Conservation (phyloP, 805 yeast genomes). For the Nadsonia fulvescens region DNA sequence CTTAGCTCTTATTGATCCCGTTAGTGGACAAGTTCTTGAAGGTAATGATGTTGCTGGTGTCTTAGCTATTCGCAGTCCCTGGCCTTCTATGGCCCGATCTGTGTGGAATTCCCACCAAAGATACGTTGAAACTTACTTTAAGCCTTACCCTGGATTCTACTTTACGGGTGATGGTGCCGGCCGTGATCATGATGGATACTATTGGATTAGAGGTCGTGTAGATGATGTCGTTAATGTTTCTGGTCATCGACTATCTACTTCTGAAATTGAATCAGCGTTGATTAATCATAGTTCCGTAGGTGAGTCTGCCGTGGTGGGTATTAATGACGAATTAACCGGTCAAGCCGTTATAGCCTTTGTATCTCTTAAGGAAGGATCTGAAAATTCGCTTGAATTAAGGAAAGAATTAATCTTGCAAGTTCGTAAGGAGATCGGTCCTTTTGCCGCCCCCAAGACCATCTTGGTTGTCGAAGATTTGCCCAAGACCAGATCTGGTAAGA, state of each 20-base stretch:
- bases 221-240: conserved; percentile 97
- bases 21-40: conserved; percentile 62
- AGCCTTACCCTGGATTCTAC: conserved; percentile 83
- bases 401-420: conserved; percentile 70
- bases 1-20: conserved; percentile 85
- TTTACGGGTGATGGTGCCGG: conserved; percentile 99
- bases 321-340: conserved; percentile 88
- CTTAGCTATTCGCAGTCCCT: conserved; percentile 68
- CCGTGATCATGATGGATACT: conserved; percentile 88
- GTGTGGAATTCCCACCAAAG: conserved; percentile 79
- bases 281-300: conserved; percentile 64
- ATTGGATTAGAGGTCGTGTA: conserved; percentile 96
- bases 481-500: conserved; percentile 96
- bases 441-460: conserved; percentile 88
- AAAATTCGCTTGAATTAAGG: conserved; percentile 25
- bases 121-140: conserved; percentile 78
- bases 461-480: conserved; percentile 81
- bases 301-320: conserved; percentile 94
- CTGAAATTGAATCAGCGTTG: conserved; percentile 90
- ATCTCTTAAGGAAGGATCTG: conserved; percentile 44
- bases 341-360: conserved; percentile 96
- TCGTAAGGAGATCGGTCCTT: conserved; percentile 77
- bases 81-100: conserved; percentile 99
- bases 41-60: conserved; percentile 95
- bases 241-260: conserved; percentile 95